phyloP scores from a whole-genome alignment of 2,329 filamentous ascomycete species.

The Hypoxylon sp. region DNA sequence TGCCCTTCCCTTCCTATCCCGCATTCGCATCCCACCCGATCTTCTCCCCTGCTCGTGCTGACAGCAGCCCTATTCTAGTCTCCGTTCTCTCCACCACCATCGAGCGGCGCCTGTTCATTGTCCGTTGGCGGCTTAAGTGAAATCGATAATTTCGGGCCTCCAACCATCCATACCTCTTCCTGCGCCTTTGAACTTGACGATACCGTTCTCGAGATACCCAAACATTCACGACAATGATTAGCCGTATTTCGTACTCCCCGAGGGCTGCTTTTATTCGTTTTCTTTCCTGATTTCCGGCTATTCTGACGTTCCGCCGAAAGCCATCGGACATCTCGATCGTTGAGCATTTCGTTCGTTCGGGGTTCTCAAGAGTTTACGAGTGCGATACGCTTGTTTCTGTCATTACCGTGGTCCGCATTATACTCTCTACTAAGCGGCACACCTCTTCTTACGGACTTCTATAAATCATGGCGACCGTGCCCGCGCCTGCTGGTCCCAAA shows the following conservation, averaged over 20 bases:
- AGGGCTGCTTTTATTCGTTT: constrained; percentile 66
- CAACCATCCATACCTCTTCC: constrained; percentile 30
- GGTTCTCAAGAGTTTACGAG: constrained; percentile 29
- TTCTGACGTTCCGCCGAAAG: constrained; percentile 40
- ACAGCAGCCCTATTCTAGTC: constrained; percentile 45
- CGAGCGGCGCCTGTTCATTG: constrained; percentile 33
- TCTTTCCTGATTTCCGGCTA: constrained; percentile 63
- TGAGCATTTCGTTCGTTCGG: constrained; percentile 38
- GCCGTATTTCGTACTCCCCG: constrained; percentile 61
- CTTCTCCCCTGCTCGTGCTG: constrained; percentile 44
- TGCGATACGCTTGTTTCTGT: constrained; percentile 32
- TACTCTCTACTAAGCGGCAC: constrained; percentile 18
- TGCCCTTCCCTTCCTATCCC: constrained; percentile 26
- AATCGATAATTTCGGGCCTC: constrained; percentile 23
- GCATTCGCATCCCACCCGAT: constrained; percentile 31
- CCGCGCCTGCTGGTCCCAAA: constrained; percentile 46
- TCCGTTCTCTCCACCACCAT: constrained; percentile 38
- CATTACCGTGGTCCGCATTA: constrained; percentile 29
- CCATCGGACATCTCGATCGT: constrained; percentile 37
- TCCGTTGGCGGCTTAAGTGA: constrained; percentile 17
- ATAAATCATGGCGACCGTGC: constrained; percentile 48
- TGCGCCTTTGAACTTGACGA: constrained; percentile 42
- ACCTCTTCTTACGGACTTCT: constrained; percentile 19
- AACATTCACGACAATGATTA: constrained; percentile 65
- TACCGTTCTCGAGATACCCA: constrained; percentile 52